phyloP scores from a whole-genome alignment of 176 grass and related monocot species.

The Chloris gayana region DNA sequence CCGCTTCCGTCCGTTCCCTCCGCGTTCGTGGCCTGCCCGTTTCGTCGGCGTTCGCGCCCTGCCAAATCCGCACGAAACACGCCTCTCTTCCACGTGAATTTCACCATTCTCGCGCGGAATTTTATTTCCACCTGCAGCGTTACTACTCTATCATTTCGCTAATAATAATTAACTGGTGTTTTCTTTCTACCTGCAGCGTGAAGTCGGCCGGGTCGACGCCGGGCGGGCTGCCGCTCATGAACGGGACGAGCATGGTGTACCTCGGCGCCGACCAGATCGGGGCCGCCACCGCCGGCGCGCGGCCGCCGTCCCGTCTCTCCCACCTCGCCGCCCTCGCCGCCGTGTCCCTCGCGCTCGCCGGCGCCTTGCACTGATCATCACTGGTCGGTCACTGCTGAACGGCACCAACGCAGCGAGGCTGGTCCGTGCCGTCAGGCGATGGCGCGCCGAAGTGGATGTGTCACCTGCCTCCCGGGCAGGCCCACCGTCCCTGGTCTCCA shows the following conservation, averaged over 20 bases:
- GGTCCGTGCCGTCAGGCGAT: not conserved
- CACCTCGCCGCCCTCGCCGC: not conserved
- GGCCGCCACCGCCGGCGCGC: not conserved
- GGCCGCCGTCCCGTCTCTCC: not conserved
- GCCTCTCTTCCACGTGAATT: not conserved
- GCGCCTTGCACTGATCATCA: not conserved
- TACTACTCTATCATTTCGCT: too few relatives aligned
- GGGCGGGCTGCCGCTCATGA: constrained; percentile 44
- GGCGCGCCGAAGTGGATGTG: constrained; percentile 18
- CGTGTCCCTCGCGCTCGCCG: not conserved
- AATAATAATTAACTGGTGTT: not conserved
- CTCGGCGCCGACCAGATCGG: constrained; percentile 35
- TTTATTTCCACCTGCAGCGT: too few relatives aligned
- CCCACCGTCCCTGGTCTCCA: not conserved
- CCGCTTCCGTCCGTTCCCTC: too few relatives aligned
- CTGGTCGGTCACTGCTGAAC: not conserved
- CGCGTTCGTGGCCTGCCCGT: too few relatives aligned
- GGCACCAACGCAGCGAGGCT: not conserved
- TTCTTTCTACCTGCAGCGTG: constrained; percentile 31
- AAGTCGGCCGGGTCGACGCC: constrained; percentile 43
- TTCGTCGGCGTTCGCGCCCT: not conserved
- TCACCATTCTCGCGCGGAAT: too few relatives aligned
- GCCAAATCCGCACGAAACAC: not conserved
- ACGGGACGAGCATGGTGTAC: constrained; percentile 53
- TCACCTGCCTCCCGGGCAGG: not conserved